Evolutionary conservation across 768 basidiomycete genomes (phyloP).

Genomic region (Russula earlei): DNA sequence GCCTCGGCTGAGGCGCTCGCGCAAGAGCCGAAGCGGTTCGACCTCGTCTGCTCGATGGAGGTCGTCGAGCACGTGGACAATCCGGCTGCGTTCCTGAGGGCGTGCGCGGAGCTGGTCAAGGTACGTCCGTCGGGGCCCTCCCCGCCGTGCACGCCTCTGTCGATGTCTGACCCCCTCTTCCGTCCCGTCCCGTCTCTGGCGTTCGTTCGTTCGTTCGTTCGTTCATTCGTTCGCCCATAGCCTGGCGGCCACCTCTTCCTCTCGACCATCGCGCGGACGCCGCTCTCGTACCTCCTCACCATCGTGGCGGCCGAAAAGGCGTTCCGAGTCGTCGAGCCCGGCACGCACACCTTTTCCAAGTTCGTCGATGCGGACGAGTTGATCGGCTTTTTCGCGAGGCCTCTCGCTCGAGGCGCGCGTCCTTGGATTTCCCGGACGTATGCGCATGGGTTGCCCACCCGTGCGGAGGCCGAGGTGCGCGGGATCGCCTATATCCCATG

Average conservation of each 20-base stretch:
- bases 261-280: slow-evolving; percentile 87
- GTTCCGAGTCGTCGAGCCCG: slow-evolving; percentile 66
- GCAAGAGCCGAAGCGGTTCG: slow-evolving; percentile 56
- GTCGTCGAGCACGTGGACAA: slow-evolving; percentile 97
- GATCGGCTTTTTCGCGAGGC: slow-evolving; percentile 65
- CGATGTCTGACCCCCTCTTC: too few relatives aligned
- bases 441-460: slow-evolving; percentile 39
- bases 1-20: slow-evolving; percentile 69
- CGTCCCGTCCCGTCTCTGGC: too few relatives aligned
- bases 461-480: slow-evolving; percentile 68
- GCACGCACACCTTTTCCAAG: slow-evolving; percentile 90
- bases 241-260: slow-evolving; percentile 94
- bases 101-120: slow-evolving; percentile 80
- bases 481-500: slow-evolving; percentile 73
- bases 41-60: slow-evolving; percentile 96
- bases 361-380: slow-evolving; percentile 85
- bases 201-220: too few relatives aligned
- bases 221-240: slow-evolving; percentile 36
- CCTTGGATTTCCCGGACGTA: slow-evolving; percentile 56
- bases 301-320: slow-evolving; percentile 77
- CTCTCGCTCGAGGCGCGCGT: slow-evolving; percentile 26
- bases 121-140: slow-evolving; percentile 39
- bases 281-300: slow-evolving; percentile 59
- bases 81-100: slow-evolving; percentile 71
- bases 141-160: too few relatives aligned